phyloP scores from a whole-genome alignment of 179 eudicot species.

The Drosera spatulata region DNA sequence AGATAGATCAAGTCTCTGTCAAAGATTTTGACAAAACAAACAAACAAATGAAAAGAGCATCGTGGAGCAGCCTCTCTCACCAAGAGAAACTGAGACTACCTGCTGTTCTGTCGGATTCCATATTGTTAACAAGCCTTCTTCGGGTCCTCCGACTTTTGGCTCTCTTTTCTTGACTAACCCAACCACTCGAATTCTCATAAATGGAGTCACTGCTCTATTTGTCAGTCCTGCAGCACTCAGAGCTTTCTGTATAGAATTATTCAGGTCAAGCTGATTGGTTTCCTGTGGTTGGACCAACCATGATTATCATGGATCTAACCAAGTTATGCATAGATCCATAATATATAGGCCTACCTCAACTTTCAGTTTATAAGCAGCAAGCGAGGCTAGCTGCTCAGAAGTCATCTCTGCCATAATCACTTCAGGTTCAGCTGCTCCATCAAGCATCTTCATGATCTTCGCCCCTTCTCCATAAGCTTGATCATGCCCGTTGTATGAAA shows the following conservation, averaged over 20 bases:
- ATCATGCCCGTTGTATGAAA: slow-evolving; percentile 20
- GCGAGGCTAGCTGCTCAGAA: slow-evolving; percentile 56
- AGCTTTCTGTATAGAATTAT: slow-evolving; percentile 59
- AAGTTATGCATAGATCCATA: slow-evolving; percentile 2
- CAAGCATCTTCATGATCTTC: slow-evolving; percentile 62
- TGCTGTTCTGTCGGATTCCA: slow-evolving; percentile 90
- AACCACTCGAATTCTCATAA: slow-evolving; percentile 76
- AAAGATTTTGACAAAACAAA: not conserved
- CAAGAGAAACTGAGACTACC: slow-evolving; percentile 22
- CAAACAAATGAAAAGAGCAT: not conserved
- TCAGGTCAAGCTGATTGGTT: slow-evolving; percentile 52
- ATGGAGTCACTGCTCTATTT: slow-evolving; percentile 71
- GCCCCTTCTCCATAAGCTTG: slow-evolving; percentile 71
- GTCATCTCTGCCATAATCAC: slow-evolving; percentile 90
- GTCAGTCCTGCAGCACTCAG: slow-evolving; percentile 62
- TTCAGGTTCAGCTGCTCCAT: slow-evolving; percentile 87
- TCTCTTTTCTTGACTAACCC: slow-evolving; percentile 36
- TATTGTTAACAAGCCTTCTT: slow-evolving; percentile 71
- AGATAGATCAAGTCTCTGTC: slow-evolving; percentile 50
- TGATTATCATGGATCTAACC: slow-evolving; percentile 4
- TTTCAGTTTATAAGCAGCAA: slow-evolving; percentile 56
- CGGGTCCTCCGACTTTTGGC: slow-evolving; percentile 13
- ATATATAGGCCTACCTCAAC: slow-evolving; percentile 41
- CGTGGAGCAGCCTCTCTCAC: not conserved
- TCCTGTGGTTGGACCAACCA: slow-evolving; percentile 31